Evolutionary conservation across 768 basidiomycete species (phyloP).

Genomic region (Favolaschia claudopus): DNA sequence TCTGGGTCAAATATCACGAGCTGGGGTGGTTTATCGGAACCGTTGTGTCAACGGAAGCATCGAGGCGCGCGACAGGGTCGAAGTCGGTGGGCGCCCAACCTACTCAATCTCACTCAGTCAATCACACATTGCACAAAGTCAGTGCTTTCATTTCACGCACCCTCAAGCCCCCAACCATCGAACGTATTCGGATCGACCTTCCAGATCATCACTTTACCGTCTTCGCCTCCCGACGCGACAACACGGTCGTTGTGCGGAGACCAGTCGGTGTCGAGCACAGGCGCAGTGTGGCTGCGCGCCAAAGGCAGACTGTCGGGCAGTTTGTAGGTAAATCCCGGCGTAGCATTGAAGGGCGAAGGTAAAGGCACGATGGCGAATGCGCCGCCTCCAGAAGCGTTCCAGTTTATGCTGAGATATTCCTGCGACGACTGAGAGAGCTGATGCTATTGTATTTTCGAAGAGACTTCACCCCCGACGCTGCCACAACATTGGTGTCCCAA

Average conservation of each 20-base stretch:
- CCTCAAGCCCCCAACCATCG: constrained; percentile 85
- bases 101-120: too few species aligned
- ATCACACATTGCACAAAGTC: too few species aligned
- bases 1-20: too few species aligned
- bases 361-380: constrained; percentile 95
- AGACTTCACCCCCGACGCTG: constrained; percentile 73
- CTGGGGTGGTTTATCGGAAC: too few species aligned
- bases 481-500: constrained; percentile 95
- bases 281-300: constrained; percentile 83
- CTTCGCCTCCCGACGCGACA: constrained; percentile 93
- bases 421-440: constrained; percentile 35
- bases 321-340: constrained; percentile 72
- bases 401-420: constrained; percentile 92
- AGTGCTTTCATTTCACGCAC: too few species aligned
- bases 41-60: too few species aligned
- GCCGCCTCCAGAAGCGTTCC: constrained; percentile 91
- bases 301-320: constrained; percentile 93
- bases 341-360: constrained; percentile 70
- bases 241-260: constrained; percentile 91
- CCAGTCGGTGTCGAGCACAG: constrained; percentile 96
- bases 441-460: constrained; percentile 5
- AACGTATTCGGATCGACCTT: constrained; percentile 74
- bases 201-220: constrained; percentile 94
- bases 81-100: constrained; percentile 86
- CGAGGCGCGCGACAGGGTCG: constrained; percentile 83